Evolutionary conservation across 495 filamentous ascomycete genomes (phyloP).

Genomic region (Recurvomyces mirabilis): DNA sequence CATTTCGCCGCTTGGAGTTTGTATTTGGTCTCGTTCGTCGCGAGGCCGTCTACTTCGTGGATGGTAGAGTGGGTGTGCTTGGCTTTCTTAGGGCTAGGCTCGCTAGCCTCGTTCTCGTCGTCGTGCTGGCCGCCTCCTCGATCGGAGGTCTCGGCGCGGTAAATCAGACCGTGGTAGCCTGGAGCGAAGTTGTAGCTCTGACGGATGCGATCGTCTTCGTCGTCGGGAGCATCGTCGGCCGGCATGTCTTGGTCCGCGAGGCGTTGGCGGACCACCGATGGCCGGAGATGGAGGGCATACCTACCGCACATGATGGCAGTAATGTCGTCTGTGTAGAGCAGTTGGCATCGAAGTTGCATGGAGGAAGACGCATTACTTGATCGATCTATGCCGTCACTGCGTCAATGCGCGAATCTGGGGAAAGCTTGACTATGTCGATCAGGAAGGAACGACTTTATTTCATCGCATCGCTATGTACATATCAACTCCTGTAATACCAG

Average conservation of each 20-base stretch:
- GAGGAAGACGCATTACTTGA: not conserved
- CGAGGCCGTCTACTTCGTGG: slow-evolving; percentile 8
- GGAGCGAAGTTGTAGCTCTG: slow-evolving; percentile 92
- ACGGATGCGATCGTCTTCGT: slow-evolving; percentile 49
- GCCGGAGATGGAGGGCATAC: slow-evolving; percentile 61
- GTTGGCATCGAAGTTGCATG: too few species aligned
- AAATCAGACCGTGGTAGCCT: slow-evolving; percentile 73
- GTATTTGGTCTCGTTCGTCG: slow-evolving; percentile 42
- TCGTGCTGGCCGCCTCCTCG: slow-evolving; percentile 32
- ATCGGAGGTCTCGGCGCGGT: slow-evolving; percentile 61
- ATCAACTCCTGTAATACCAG: too few species aligned
- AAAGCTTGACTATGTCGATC: too few species aligned
- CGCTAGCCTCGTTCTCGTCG: slow-evolving; percentile 12
- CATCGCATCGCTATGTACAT: too few species aligned
- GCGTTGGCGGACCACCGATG: slow-evolving; percentile 54
- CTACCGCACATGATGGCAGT: slow-evolving; percentile 63
- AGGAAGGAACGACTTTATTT: too few species aligned
- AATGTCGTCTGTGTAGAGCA: too few species aligned
- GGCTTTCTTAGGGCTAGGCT: slow-evolving; percentile 13
- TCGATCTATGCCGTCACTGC: not conserved
- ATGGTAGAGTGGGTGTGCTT: slow-evolving; percentile 13
- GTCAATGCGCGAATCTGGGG: too few species aligned
- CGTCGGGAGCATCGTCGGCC: slow-evolving; percentile 64
- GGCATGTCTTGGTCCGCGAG: slow-evolving; percentile 64
- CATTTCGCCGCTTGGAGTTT: slow-evolving; percentile 88